Evolutionary conservation across 2,329 filamentous ascomycete species (phyloP), one percentile per base, ranked within the genome.

Genomic region (Didymosphaeria variabile): DNA sequence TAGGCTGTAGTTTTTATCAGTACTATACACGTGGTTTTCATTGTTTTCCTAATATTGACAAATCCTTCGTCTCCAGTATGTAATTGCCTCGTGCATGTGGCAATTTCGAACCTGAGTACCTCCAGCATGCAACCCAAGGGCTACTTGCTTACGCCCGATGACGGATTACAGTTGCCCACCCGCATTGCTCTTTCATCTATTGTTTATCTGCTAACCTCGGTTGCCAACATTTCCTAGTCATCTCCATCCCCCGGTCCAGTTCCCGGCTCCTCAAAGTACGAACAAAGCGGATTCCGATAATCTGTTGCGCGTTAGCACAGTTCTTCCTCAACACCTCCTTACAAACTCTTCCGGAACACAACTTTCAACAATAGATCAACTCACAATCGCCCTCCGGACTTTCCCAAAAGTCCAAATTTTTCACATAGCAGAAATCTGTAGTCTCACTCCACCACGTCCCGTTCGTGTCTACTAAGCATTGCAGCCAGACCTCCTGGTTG

Each of bases 341-440:
- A 3, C n/a, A 13, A 3, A n/a, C 34, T 17, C 3, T 19, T 3
- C 26, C n/a, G n/a, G 1, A 23, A 47, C 19, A 59, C 56, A 21
- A 13, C 36, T n/a, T n/a, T n/a, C n/a, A 36, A 46, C 32, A 29
- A 23, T 12, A 15, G 32, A 50, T 19, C 19, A 32, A 63, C 67
- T 65, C 51, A 70, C 68, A 67, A 26, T 74, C 70, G 7, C 67
- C 66, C 38, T 66, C 63, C 0, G 67, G 67, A 60, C 55, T 63
- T 55, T 75, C 31, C 71, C 72, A 74, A 34, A 73, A 68, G 47
- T 74, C 72, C 32, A 62, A 54, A 38, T 67, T 67, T 29, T 66
- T 67, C 17, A 72, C 59, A 59, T 73, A 76, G 50, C 73, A 74
- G 38, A 73, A 74, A 57, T 76, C 73, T 2, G 66, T 74, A 29